Base-by-base conservation (phyloP, 179 eudicot species). In the Nepenthes alata region DNA sequence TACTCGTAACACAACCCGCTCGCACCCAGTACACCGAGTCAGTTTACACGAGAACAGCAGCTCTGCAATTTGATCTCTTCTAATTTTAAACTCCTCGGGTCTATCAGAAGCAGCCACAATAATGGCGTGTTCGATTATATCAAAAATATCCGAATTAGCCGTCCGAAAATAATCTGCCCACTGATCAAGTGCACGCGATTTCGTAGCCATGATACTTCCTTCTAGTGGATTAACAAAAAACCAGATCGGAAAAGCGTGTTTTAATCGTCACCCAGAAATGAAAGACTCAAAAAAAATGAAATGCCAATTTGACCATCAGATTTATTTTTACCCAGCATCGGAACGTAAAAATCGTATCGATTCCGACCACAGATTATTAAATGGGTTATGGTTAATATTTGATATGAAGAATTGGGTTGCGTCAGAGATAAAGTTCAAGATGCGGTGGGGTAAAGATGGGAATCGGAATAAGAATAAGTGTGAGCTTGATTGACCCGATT, bases 21-120 rank as follows among this genome's bases (percentile, higher is more conserved):
- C 84, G 66, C 96, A 89, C 0, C 84, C 82, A 39, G 75, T 45
- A 65, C 95, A 89, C 62, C 81, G 75, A 37, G 72, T 78, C 56
- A 74, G 13, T 65, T 79, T 78, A 74, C 81, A 68, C 12, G 85
- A 67, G 52, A 85, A 93, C 11, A 93, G 60, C 62, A 72, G 47
- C 82, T 86, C 90, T 38, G 96, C 93, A 6, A 93, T 86, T 35
- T 74, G 69, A 66, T 71, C 89, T 56, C 89, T 77, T 60, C 80
- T 83, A 59, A 73, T 14, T 67, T 67, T 69, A 53, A 81, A 85
- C 68, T 93, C 96, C 41, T 85, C 71, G 0, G 98, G 90, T 41
- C 84, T 81, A 83, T 93, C 98, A 0, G 79, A 72, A 36, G 95
- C 93, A 1, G 98, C 98, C 36, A 93, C 95, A 77, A 74, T 71